Evolutionary conservation across 2,329 filamentous ascomycete genomes (phyloP), one percentile per base, ranked within the genome.

Genomic region (Leptographium flavum): DNA sequence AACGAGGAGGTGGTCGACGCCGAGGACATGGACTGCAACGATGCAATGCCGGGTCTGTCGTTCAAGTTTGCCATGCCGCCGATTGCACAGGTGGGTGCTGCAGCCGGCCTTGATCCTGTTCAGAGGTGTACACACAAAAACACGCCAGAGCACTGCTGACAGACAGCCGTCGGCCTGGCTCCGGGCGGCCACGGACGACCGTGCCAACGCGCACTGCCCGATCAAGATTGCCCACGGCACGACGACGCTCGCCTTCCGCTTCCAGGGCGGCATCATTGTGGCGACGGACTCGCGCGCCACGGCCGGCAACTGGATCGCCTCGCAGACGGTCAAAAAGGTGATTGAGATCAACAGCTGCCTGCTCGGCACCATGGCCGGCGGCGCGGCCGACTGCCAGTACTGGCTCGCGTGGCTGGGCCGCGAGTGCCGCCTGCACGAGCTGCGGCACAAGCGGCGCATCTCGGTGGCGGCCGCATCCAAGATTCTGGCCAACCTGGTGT

Each of bases 141-240:
- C 25, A 27, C 25, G 25, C 10, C 25, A 5, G 8, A 28, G 13
- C 27, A 27, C 27, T 25, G n/a, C n/a, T n/a, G n/a, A n/a, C n/a
- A 2, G 4, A 15, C 61, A 94, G 85, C 84, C 87, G 55, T 84
- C 87, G 53, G 79, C 87, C 58, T 98, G 92, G 83, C 86, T 98
- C 59, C 88, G 92, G 62, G 86, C 92, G 56, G 87, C 87, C 65
- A 96, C 92, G 55, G 92, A 98, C 71, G 92, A 98, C 76, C 81
- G 88, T 66, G 81, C 87, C 57, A 98, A 98, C 73, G 87, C 92
- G 49, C 79, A 84, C 67, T 95, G 88, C 67, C 92, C 92, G 56
- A 98, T 98, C 76, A 98, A 98, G 76, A 88, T 98, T 58, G 92
- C 92, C 52, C 92, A 98, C 77, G 92, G 92, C 61, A 98, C 92